Percentiles rank a stretch among this genome's conserved stretches.
Conservation (phyloP, 2,329 filamentous ascomycete genomes). For the Diaporthe sp. region DNA sequence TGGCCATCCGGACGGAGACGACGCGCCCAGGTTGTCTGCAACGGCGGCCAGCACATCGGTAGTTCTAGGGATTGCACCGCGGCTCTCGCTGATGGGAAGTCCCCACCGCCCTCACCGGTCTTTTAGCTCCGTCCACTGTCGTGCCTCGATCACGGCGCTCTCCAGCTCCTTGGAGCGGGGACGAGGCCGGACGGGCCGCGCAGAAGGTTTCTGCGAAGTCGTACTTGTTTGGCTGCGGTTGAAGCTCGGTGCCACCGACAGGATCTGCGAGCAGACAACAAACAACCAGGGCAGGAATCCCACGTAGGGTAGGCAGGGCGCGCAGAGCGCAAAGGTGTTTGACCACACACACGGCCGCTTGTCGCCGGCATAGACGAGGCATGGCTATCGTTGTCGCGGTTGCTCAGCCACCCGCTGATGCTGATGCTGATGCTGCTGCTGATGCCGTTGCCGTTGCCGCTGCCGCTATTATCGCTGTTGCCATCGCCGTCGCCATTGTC, state of each 20-base stretch:
- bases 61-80: constrained; percentile 25
- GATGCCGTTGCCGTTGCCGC: background rate
- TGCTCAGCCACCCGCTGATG: constrained; percentile 25
- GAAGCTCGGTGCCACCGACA: constrained; percentile 29
- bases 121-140: constrained; percentile 39
- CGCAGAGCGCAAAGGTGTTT: background rate
- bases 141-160: constrained; percentile 34
- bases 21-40: constrained; percentile 27
- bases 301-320: constrained; percentile 16
- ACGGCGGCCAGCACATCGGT: constrained; percentile 23
- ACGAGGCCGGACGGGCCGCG: constrained; percentile 17
- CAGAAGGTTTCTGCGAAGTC: constrained; percentile 10
- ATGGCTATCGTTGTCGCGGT: constrained; percentile 26
- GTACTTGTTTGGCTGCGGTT: constrained; percentile 30
- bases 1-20: constrained; percentile 22
- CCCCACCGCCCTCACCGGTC: constrained; percentile 38
- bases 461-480: background rate
- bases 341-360: constrained; percentile 10
- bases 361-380: constrained; percentile 25
- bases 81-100: constrained; percentile 30
- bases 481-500: constrained; percentile 4
- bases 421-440: background rate
- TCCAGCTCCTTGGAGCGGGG: constrained; percentile 29
- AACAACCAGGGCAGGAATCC: constrained; percentile 23
- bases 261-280: constrained; percentile 23